A percentile compares a stretch with the other conserved stretches of the same genome.
phyloP scores from a whole-genome alignment of 1,139 yeast species.

The Tardiomyces digboiensis region DNA sequence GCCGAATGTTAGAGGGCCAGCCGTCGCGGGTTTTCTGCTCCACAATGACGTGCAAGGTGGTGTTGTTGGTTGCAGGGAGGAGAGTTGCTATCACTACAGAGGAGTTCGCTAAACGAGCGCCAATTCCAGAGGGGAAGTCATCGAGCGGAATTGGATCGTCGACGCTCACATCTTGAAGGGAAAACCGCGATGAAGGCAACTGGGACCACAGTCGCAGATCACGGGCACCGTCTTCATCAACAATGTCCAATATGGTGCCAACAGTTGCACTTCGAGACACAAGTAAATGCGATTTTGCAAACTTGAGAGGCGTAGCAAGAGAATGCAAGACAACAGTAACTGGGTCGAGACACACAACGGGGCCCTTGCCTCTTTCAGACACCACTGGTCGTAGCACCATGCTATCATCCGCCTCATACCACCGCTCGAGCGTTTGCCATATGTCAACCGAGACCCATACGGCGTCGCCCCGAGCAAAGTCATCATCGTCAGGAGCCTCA shows the following conservation, averaged over 20 bases:
- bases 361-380: neutral
- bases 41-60: neutral
- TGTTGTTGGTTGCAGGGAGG: neutral
- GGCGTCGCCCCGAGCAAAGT: neutral
- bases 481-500: neutral
- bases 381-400: neutral
- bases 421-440: neutral
- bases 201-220: neutral
- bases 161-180: neutral
- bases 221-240: neutral
- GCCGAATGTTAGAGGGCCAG: neutral
- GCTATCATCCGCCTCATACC: neutral
- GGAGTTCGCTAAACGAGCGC: neutral
- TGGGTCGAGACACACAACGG: neutral
- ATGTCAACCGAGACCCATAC: neutral
- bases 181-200: neutral
- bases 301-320: neutral
- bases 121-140: neutral
- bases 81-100: neutral
- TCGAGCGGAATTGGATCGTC: neutral
- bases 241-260: neutral
- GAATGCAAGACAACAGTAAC: neutral
- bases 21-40: constrained; percentile 1
- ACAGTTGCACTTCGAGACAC: neutral
- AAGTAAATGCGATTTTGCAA: neutral